Evolutionary conservation across 2,329 filamentous ascomycete genomes (phyloP).

Genomic region (Phialophora macrospora): DNA sequence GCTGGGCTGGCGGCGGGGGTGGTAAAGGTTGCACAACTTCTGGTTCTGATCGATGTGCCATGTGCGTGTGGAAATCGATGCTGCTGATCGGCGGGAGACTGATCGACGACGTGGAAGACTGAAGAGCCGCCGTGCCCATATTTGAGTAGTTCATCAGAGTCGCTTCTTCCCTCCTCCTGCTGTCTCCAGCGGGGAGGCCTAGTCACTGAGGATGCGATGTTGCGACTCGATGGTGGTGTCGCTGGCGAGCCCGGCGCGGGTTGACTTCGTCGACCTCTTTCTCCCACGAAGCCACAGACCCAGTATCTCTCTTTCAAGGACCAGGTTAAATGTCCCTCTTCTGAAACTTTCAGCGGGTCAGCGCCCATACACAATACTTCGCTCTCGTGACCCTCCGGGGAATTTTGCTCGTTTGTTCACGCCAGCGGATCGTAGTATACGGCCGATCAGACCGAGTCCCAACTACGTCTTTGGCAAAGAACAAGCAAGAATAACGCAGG

Average conservation of each 20-base stretch:
- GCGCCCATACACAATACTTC: slow-evolving; percentile 2
- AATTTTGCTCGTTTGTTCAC: not conserved
- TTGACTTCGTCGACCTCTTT: not conserved
- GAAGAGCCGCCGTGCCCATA: slow-evolving; percentile 35
- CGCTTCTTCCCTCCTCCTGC: slow-evolving; percentile 25
- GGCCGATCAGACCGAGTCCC: not conserved
- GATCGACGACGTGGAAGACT: slow-evolving; percentile 36
- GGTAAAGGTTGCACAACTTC: slow-evolving; percentile 38
- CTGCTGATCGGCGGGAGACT: slow-evolving; percentile 40
- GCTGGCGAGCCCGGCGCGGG: not conserved
- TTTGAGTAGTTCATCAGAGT: slow-evolving; percentile 37
- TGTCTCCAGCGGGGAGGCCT: slow-evolving; percentile 27
- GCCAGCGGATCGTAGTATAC: not conserved
- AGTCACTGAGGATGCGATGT: slow-evolving; percentile 3
- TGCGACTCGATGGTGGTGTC: slow-evolving; percentile 5
- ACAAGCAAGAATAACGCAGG: slow-evolving; percentile 23
- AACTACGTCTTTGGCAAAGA: slow-evolving; percentile 8
- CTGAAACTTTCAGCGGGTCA: slow-evolving; percentile 16
- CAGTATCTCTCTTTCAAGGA: slow-evolving; percentile 7
- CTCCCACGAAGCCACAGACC: not conserved
- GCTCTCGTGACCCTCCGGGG: not conserved
- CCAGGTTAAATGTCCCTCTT: slow-evolving; percentile 12
- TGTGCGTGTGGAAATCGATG: slow-evolving; percentile 38
- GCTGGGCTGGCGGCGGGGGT: slow-evolving; percentile 36
- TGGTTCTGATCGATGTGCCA: slow-evolving; percentile 34